Evolutionary conservation across 164 flowering plant species (phyloP).

Genomic region (Vitis rupestris): DNA sequence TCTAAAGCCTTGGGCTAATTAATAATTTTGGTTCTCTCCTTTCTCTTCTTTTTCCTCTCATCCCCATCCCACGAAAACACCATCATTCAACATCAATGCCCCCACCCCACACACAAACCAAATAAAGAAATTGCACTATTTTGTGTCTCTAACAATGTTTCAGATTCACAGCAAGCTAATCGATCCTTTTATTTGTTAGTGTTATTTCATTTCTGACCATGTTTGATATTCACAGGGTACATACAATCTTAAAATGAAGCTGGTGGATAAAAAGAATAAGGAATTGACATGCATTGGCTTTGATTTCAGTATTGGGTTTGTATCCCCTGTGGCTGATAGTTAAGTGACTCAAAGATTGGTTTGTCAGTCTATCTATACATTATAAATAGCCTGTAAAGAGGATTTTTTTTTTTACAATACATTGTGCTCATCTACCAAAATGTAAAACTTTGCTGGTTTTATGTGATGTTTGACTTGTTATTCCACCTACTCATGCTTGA

Average conservation of each 20-base stretch:
- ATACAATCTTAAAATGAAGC: conserved; percentile 62
- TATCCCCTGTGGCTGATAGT: conserved; percentile 39
- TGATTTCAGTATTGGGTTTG: conserved; percentile 47
- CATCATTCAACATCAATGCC: too few species aligned
- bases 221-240: conserved; percentile 49
- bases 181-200: background rate
- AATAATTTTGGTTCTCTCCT: background rate
- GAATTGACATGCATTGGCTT: conserved; percentile 72
- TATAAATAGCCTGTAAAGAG: background rate
- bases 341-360: conserved; percentile 9
- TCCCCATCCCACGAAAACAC: too few species aligned
- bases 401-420: too few species aligned
- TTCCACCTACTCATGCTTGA: too few species aligned
- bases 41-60: background rate
- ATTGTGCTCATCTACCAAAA: too few species aligned
- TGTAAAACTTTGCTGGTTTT: too few species aligned
- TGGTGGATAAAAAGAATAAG: conserved; percentile 36
- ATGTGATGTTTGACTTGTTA: too few species aligned
- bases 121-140: too few species aligned
- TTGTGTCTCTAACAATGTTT: too few species aligned
- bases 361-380: background rate
- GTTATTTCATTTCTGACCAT: background rate
- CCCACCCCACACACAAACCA: too few species aligned
- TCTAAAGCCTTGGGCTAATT: too few species aligned
- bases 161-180: too few species aligned